Conservation (phyloP, 345 rosid genomes). For the Eucalyptus melliodora region DNA sequence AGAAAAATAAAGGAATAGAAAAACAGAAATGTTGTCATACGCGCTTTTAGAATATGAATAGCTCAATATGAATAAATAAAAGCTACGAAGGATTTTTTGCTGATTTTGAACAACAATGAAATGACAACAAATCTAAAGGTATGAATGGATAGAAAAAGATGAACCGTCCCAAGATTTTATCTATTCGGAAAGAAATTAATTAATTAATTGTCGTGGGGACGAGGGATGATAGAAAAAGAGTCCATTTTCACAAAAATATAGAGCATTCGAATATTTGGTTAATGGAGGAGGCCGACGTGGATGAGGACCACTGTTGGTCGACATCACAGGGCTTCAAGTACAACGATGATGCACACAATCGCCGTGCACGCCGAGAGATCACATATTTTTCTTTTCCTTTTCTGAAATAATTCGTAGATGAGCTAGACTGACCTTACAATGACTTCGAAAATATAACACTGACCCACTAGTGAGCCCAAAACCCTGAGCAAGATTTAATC, state of each 20-base stretch:
- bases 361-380: background rate
- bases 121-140: background rate
- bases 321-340: background rate
- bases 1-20: fast-evolving
- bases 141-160: background rate
- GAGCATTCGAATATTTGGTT: background rate
- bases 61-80: too few species aligned
- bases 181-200: background rate
- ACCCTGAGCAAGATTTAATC: background rate
- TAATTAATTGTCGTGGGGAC: background rate
- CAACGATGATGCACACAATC: background rate
- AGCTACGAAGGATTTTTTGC: background rate
- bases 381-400: background rate
- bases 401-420: background rate
- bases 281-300: background rate
- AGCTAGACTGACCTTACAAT: background rate
- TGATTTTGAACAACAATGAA: background rate
- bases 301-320: background rate
- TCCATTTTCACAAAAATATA: background rate
- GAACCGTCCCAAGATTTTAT: background rate
- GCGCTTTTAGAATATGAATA: too few species aligned
- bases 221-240: background rate
- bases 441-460: background rate
- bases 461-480: background rate
- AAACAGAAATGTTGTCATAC: fast-evolving